Base-by-base conservation (phyloP, 257 asterid genomes). In the Solanum virginianum region DNA sequence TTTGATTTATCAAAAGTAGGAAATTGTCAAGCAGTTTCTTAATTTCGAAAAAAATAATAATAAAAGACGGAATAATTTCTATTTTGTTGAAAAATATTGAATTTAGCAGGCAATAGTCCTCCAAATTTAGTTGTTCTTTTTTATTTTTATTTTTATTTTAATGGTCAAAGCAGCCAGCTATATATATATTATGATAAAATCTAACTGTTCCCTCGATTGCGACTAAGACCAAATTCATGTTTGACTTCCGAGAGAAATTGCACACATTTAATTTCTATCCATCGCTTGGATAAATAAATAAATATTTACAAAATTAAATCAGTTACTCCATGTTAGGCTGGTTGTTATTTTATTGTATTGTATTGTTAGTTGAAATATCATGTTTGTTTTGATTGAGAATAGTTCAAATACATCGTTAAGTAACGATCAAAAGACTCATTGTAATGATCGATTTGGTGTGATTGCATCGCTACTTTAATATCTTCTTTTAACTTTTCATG, bases 1-100 rank as follows among this genome's bases (percentile, higher is more conserved):
- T 12, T 59, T 45, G 41, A 45, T 45, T 74, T 45, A 53, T 86
- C 72, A 49, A 75, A 74, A 12, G 14, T 11, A 57, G 87, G 92
- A 90, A 90, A 59, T 77, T 89, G 69, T 90, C 82, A 71, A 85
- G 86, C 82, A 24, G 87, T 47, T 89, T 90, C 91, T 72, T 29
- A 20, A 79, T 59, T 39, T 10, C 54, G 86, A 59, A 85, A 87
- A 43, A 16, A 55, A 66, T 18, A 74, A 60, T 77, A 36, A 75
- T n/a, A 56, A 68, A 32, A 72, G 29, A 36, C 51, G 75, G 22
- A 15, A 26, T 36, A 13, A 63, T 17, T 69, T 36, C 49, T 69
- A 3, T 39, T 5, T 70, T 70, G 54, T 10, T 39, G 26, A 70
- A 29, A 70, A 18, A 70, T 45, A 39, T 32, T 26, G 86, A 63